These are phyloP conservation scores for Skeletonema potamos DNA, from an alignment of 108 stramenopile genomes.

Conservation along the genomic window DNA sequence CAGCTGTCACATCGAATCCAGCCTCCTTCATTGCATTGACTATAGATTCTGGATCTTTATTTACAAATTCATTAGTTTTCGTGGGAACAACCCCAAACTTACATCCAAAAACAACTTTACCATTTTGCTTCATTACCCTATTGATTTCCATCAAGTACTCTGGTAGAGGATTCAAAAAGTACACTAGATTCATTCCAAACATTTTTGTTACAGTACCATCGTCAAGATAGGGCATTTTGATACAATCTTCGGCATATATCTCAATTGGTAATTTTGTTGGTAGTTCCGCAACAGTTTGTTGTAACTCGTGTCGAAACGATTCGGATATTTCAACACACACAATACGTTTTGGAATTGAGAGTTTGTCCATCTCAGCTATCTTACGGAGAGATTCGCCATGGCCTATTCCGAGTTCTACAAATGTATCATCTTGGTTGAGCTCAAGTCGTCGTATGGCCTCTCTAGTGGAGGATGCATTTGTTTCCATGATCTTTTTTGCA, in stretches of 20 bases:
- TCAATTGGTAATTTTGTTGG: conserved; percentile 4
- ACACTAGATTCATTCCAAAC: conserved; percentile 40
- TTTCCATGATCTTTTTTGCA: conserved; percentile 20
- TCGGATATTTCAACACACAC: conserved; percentile 33
- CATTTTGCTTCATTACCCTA: conserved; percentile 68
- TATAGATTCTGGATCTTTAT: conserved; percentile 12
- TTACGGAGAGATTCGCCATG: conserved; percentile 11
- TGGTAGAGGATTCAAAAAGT: conserved; percentile 61
- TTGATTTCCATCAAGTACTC: conserved; percentile 58
- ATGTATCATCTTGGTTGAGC: conserved; percentile 12
- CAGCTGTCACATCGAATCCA: conserved; percentile 6
- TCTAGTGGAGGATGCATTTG: conserved; percentile 9
- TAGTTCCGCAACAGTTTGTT: background rate
- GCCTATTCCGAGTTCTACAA: conserved; percentile 17
- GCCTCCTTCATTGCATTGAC: background rate
- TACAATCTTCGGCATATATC: conserved; percentile 24
- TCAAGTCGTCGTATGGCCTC: conserved; percentile 10
- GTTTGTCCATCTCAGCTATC: background rate
- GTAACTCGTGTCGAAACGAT: conserved; percentile 10
- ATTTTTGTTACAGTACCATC: conserved; percentile 19
- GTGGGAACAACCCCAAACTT: conserved; percentile 24
- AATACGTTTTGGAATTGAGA: conserved; percentile 12
- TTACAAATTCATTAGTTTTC: conserved; percentile 15
- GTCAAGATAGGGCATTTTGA: conserved; percentile 17
- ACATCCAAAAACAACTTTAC: conserved; percentile 53